Base-by-base conservation (phyloP, 2,329 filamentous ascomycete genomes). In the Elsinoe ampelina region DNA sequence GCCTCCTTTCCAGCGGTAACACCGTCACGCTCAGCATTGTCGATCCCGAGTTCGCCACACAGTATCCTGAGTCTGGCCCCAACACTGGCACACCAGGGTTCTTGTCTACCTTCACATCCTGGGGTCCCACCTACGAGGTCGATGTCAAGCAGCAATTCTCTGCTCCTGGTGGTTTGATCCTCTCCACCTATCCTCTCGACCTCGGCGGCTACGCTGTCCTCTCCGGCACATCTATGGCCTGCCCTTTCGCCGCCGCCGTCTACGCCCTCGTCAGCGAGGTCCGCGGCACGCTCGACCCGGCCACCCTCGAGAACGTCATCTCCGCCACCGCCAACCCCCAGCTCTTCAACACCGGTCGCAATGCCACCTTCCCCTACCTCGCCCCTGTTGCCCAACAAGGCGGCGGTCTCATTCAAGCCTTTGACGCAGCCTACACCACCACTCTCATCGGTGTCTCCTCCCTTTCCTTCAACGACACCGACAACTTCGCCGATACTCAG, bases 381-480 rank as follows among this genome's bases (percentile, higher is more conserved):
- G 68, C 65, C 0, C 80, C 82, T 0, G 77, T 82, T 11, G 68
- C 77, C 2, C 82, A 86, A 64, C 80, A 84, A 62, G 83, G 83
- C 10, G 77, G 70, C 26, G 83, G 83, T 36, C 70, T 84, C 11
- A 70, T 85, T 50, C 79, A 83, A 61, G 82, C 80, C 3, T 78
- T 78, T 60, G 78, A 83, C 57, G 80, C 81, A 2, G 79, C 81
- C 5, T 75, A 78, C 61, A 71, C 77, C 13, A 79, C 73, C 2
- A 76, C 77, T 1, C 63, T 80, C 11, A 70, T 85, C 17, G 77
- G 75, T 62, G 75, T 74, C 8, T 78, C 78, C n/a, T 80, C 77
- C 65, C 68, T 86, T 12, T 76, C 79, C 2, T 84, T 85, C 70
- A 85, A 85, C 65, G 82, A 86, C 66, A 82, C 81, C 0, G 78